phyloP scores from a whole-genome alignment of 2,329 filamentous ascomycete species.

The Beauveria medogensis region DNA sequence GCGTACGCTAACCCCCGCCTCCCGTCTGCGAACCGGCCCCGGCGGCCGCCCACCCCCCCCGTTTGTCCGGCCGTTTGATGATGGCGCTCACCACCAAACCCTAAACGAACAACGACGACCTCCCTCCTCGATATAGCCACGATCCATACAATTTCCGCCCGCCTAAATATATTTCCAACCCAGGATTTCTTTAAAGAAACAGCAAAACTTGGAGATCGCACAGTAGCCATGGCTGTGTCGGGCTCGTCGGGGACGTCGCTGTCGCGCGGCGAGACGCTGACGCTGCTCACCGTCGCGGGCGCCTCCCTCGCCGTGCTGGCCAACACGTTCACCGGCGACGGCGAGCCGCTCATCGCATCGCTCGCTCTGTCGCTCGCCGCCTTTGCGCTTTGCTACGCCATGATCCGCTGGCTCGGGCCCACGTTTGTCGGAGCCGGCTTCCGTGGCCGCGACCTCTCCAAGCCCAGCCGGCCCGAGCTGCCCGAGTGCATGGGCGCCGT shows the following conservation, averaged over 20 bases:
- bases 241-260: slow-evolving; percentile 19
- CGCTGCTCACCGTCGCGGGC: slow-evolving; percentile 54
- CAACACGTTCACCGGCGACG: slow-evolving; percentile 77
- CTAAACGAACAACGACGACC: neutral
- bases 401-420: slow-evolving; percentile 89
- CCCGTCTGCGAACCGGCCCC: neutral
- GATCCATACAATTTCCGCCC: neutral
- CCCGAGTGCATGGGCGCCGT: slow-evolving; percentile 96
- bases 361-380: slow-evolving; percentile 79
- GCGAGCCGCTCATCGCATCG: slow-evolving; percentile 81
- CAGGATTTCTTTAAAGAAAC: neutral
- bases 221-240: slow-evolving; percentile 3
- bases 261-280: slow-evolving; percentile 44
- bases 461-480: slow-evolving; percentile 59
- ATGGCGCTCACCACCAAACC: neutral
- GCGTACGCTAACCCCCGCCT: too few relatives aligned
- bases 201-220: neutral
- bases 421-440: slow-evolving; percentile 83
- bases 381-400: slow-evolving; percentile 71
- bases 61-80: neutral
- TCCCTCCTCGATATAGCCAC: neutral
- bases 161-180: neutral
- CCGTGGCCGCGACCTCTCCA: slow-evolving; percentile 84
- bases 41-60: neutral
- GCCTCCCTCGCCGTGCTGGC: slow-evolving; percentile 65